Evolutionary conservation across 2,329 filamentous ascomycete genomes (phyloP).

Genomic region (Fusarium succisae): DNA sequence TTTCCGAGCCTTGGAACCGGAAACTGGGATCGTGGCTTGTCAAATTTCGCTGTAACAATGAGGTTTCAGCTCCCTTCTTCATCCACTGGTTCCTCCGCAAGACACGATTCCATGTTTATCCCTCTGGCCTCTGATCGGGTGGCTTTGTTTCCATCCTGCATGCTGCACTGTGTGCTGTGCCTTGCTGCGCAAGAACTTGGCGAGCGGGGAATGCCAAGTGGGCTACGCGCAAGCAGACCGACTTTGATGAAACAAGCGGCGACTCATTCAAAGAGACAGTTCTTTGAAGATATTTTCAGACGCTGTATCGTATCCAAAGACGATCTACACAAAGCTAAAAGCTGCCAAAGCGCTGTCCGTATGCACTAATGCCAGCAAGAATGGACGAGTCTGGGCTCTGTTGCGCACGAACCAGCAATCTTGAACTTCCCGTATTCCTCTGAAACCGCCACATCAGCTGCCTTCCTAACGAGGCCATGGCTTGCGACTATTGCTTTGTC

Average conservation of each 20-base stretch:
- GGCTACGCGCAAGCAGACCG: constrained; percentile 15
- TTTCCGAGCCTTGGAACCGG: constrained; percentile 14
- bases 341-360: not conserved
- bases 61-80: not conserved
- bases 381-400: not conserved
- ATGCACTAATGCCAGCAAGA: not conserved
- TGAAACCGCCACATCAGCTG: constrained; percentile 13
- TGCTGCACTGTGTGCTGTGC: not conserved
- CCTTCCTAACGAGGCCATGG: constrained; percentile 16
- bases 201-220: constrained; percentile 19
- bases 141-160: not conserved
- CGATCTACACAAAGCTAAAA: not conserved
- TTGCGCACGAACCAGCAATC: not conserved
- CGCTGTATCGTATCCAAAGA: not conserved
- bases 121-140: not conserved
- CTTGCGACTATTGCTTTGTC: constrained; percentile 2
- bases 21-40: not conserved
- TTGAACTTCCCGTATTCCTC: not conserved
- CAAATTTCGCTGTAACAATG: constrained; percentile 1
- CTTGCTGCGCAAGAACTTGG: not conserved
- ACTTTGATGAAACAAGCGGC: not conserved
- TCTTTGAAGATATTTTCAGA: not conserved
- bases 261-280: not conserved
- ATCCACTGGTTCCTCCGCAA: not conserved
- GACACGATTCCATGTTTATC: not conserved